Base-by-base conservation (phyloP, 1,139 yeast species). In the Kodamaea ohmeri region DNA sequence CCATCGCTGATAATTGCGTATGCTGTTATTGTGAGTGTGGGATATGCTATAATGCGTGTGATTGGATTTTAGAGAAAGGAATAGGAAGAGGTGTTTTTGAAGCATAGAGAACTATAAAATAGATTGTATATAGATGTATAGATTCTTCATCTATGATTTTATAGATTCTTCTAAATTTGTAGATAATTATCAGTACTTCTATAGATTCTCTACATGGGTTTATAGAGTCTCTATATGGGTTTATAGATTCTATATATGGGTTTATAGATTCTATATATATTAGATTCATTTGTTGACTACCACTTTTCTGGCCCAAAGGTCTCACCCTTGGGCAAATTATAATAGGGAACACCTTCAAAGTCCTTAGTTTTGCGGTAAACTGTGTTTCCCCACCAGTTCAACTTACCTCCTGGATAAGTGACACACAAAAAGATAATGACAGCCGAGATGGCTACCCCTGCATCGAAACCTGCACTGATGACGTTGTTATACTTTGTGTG, bases 1-100 rank as follows among this genome's bases (percentile, higher is more conserved):
- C 86, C 88, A 5, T 71, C 79, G 38, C 77, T 84, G 4, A 51
- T 80, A 9, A 62, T 80, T 36, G 80, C 80, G 2, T 81, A 77
- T 51, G 53, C 64, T 3, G 65, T 78, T 31, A 70, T 80, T 40
- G 75, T 81, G 32, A 76, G 85, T 4, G 63, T 83, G 21, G 90
- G 90, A 14, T 82, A 73, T 52, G 81, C 81, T 47, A 78, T 80
- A 21, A 80, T 82, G 86, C 67, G 67, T 38, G 46, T 70, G 28
- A 67, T 71, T 30, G 61, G 67, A 38, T 71, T 71, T 47, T 71
- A 36, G 25, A 16, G 30, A 8, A 13, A 17, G 6, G 12, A 6
- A 24, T 9, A 13, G 8, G 8, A 24, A n/a, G 12, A 24, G n/a
- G 6, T n/a, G n/a, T 24, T 5, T n/a, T n/a, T 24, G 25, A 24